Conservation (phyloP, 495 filamentous ascomycete genomes). For the Sporormia fimetaria region DNA sequence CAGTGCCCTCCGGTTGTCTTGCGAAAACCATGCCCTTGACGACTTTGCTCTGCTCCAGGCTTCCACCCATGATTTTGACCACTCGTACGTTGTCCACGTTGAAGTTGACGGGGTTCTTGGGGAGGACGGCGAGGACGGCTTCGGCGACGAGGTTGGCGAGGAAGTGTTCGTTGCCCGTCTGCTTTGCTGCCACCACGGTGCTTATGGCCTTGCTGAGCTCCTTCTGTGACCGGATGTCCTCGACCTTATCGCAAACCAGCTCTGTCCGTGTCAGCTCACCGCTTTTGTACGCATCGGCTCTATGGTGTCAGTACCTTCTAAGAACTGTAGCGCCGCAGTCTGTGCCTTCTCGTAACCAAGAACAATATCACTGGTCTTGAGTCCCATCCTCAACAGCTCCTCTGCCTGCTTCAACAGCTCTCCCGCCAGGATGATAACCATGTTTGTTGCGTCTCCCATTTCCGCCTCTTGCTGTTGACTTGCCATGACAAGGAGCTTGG, state of each 20-base stretch:
- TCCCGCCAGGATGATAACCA: conserved; percentile 92
- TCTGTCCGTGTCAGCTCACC: conserved; percentile 37
- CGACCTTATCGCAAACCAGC: conserved; percentile 80
- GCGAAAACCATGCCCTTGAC: conserved; percentile 98
- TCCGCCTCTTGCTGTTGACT: conserved; percentile 97
- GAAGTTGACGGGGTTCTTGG: conserved; percentile 96
- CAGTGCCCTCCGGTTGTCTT: conserved; percentile 68
- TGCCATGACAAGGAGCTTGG: conserved; percentile 98
- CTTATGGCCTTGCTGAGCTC: conserved; percentile 92
- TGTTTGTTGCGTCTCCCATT: conserved; percentile 97
- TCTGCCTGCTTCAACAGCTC: conserved; percentile 97
- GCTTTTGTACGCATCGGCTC: not conserved
- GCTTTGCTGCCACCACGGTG: conserved; percentile 93
- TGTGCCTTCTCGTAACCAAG: conserved; percentile 91
- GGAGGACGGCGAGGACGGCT: conserved; percentile 85
- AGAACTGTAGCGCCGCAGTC: conserved; percentile 66
- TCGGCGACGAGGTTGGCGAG: conserved; percentile 81
- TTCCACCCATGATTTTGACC: conserved; percentile 99
- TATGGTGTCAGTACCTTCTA: conserved; percentile 55
- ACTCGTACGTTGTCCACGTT: conserved; percentile 99
- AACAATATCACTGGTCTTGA: conserved; percentile 95
- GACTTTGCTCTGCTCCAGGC: conserved; percentile 81
- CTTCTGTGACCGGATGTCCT: conserved; percentile 61
- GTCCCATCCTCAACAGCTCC: conserved; percentile 83
- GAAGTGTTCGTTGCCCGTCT: conserved; percentile 81